These are phyloP conservation scores for Ogataea populi-albae DNA, from an alignment of 805 yeast species.

Conservation along the genomic window DNA sequence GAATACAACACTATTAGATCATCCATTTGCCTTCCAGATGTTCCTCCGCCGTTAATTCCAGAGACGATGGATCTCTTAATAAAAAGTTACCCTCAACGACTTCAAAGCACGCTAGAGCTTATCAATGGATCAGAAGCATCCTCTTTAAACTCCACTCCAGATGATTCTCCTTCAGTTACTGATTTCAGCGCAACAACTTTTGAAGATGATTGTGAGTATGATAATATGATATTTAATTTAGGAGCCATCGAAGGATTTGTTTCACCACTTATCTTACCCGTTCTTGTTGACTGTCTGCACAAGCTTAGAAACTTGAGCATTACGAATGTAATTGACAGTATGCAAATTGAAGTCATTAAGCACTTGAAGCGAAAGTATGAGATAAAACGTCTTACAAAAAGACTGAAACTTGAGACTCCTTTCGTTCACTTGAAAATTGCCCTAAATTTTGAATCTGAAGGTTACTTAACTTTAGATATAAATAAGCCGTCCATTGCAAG, in stretches of 20 bases:
- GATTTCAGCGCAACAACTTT: conserved; percentile 14
- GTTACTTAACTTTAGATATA: conserved; percentile 31
- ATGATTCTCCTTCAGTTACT: neutral
- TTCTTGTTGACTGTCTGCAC: conserved; percentile 32
- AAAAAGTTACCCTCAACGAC: conserved; percentile 30
- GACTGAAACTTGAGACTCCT: conserved; percentile 49
- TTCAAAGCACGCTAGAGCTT: conserved; percentile 16
- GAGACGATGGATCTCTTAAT: conserved; percentile 44
- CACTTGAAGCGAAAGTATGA: conserved; percentile 29
- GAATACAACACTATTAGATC: conserved; percentile 54
- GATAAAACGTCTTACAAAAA: conserved; percentile 34
- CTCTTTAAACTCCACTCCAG: conserved; percentile 2
- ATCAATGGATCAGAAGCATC: conserved; percentile 7
- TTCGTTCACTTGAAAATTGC: conserved; percentile 29
- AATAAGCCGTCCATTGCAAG: conserved; percentile 37
- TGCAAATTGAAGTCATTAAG: conserved; percentile 59
- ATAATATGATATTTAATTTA: conserved; percentile 52
- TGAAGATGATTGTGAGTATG: conserved; percentile 47
- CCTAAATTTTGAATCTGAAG: conserved; percentile 15
- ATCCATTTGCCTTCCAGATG: conserved; percentile 60
- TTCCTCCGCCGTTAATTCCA: conserved; percentile 55
- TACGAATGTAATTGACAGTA: conserved; percentile 54
- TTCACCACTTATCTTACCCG: conserved; percentile 37
- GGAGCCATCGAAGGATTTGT: conserved; percentile 47
- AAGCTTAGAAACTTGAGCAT: conserved; percentile 40